Evolutionary conservation across 2,329 filamentous ascomycete species (phyloP), one percentile per base, ranked within the genome.

Genomic region (Aspergillus pseudoglaucus): DNA sequence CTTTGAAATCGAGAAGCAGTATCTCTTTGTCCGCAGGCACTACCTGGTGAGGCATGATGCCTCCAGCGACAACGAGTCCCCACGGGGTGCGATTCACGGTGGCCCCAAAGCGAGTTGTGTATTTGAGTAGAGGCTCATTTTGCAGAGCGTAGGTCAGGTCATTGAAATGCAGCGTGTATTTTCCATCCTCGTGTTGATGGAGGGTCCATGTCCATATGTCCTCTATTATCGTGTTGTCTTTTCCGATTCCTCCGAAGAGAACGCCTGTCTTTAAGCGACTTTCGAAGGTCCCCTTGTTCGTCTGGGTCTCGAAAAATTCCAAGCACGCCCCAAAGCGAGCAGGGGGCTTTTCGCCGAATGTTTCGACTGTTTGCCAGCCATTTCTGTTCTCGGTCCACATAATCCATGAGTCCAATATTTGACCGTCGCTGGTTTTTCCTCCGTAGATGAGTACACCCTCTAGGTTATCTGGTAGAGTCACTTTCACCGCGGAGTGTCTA

Each of bases 231-330:
- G 76, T 72, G 3, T 85, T 87, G 61, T 84, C 76, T 35, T 69
- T 68, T 18, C 76, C 74, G 59, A 94, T 84, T 0, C 90, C 90
- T 15, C 90, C 90, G 15, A 81, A 73, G 2, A 93, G 57, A 1
- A 91, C 64, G 1, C 90, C 90, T 39, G 66, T 58, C 10, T 30
- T 10, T 30, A 10, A 30, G 25, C 25, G 10, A 5, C 25, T 10
- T 30, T 30, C 25, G 25, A 12, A 12, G 25, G 4, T 4, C 10
- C 25, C 25, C 10, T 30, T 30, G 25, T 30, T 30, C 10, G 4
- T 30, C 10, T 12, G 25, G 25, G 3, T 30, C 25, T 30, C 25
- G 20, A 68, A 58, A 38, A 53, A 64, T 35, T 55, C 57, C 40
- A 83, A 71, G 32, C 73, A 70, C 30, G 79, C 77, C 35, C 80